Conservation (phyloP, 78 protist species). For the Chrysochromulina tobinii region DNA sequence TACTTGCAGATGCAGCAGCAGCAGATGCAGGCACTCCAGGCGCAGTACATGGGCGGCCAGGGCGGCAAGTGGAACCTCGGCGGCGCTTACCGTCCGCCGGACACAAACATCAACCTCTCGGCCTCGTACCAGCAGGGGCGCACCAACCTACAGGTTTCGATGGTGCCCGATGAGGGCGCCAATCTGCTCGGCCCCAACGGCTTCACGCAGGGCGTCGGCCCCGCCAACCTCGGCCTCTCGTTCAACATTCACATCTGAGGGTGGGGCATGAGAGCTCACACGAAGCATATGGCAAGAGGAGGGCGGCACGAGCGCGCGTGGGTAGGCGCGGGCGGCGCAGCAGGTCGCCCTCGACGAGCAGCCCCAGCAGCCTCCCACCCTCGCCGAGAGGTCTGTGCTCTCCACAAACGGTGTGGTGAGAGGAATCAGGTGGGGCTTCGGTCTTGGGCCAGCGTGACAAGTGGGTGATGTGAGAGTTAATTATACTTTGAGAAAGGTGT, state of each 20-base stretch:
- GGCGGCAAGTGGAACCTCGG: slow-evolving; percentile 16
- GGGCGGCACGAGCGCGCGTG: too few species aligned
- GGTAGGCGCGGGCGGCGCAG: too few species aligned
- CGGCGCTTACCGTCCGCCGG: slow-evolving; percentile 10
- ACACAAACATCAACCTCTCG: slow-evolving; percentile 23
- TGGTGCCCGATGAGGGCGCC: slow-evolving; percentile 17
- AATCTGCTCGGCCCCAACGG: slow-evolving; percentile 2
- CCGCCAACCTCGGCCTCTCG: slow-evolving; percentile 15
- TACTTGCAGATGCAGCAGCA: not conserved
- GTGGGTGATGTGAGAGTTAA: too few species aligned
- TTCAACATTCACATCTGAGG: not conserved
- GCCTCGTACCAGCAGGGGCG: slow-evolving; percentile 6
- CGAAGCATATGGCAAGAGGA: too few species aligned
- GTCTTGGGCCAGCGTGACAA: too few species aligned
- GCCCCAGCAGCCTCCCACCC: too few species aligned
- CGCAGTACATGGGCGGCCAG: not conserved
- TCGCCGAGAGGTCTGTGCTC: too few species aligned
- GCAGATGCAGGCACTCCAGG: not conserved
- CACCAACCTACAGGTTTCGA: not conserved
- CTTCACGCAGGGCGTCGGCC: slow-evolving; percentile 31
- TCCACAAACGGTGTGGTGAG: too few species aligned
- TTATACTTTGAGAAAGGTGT: too few species aligned
- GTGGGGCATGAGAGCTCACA: too few species aligned
- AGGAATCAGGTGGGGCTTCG: too few species aligned
- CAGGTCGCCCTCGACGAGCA: too few species aligned